These are phyloP conservation scores for Torulaspora pretoriensis DNA, from an alignment of 1,139 yeast species.

Conservation along the genomic window DNA sequence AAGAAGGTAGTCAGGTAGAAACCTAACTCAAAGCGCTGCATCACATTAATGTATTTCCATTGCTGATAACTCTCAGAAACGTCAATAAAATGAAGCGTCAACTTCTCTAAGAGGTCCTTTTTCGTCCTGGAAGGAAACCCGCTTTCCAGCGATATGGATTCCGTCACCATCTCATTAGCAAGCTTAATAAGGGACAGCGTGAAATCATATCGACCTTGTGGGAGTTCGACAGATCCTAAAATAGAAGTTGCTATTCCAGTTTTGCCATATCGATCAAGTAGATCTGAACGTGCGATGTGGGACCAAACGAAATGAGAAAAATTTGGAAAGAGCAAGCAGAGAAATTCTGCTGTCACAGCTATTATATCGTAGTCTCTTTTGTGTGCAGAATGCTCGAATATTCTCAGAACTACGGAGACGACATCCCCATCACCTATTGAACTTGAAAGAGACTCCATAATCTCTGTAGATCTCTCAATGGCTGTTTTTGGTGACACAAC, in stretches of 20 bases:
- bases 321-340: conserved; percentile 46
- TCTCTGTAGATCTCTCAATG: conserved; percentile 41
- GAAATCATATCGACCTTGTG: conserved; percentile 61
- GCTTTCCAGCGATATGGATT: conserved; percentile 45
- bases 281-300: conserved; percentile 60
- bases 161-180: conserved; percentile 50
- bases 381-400: conserved; percentile 66
- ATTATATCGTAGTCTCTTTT: conserved; percentile 49
- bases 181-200: conserved; percentile 57
- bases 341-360: conserved; percentile 47
- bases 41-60: conserved; percentile 58
- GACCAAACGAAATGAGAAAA: conserved; percentile 76
- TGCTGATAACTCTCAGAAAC: conserved; percentile 70
- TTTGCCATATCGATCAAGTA: conserved; percentile 61
- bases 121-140: conserved; percentile 46
- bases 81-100: conserved; percentile 54
- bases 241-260: conserved; percentile 64
- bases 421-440: conserved; percentile 66
- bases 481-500: conserved; percentile 44
- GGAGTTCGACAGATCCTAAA: conserved; percentile 70
- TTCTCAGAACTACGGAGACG: conserved; percentile 59
- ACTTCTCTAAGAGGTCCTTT: conserved; percentile 51
- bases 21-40: conserved; percentile 63
- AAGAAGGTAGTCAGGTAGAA: conserved; percentile 53
- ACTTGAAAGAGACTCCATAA: conserved; percentile 49